Evolutionary conservation across 768 basidiomycete genomes (phyloP).

Genomic region (Mycena sanguinolenta): DNA sequence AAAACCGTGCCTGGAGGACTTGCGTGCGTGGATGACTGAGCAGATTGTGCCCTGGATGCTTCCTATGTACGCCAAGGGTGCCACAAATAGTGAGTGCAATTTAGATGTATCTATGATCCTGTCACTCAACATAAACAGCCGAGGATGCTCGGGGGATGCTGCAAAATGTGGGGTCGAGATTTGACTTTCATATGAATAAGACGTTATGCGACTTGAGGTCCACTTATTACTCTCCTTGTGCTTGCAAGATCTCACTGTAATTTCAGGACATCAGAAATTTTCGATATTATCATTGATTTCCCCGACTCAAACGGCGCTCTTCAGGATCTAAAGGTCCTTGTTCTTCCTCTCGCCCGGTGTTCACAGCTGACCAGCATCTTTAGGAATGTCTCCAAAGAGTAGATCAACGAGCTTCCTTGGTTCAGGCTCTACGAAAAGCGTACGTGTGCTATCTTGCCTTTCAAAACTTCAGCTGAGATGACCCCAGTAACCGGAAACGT

Average conservation of each 20-base stretch:
- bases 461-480: slow-evolving; percentile 21
- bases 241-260: neutral
- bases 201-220: slow-evolving; percentile 90
- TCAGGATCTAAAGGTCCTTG: slow-evolving; percentile 82
- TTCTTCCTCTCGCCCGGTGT: neutral
- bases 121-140: slow-evolving; percentile 53
- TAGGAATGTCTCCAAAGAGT: slow-evolving; percentile 87
- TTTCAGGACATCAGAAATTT: slow-evolving; percentile 82
- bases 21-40: slow-evolving; percentile 83
- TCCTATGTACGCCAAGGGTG: slow-evolving; percentile 79
- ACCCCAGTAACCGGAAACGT: slow-evolving; percentile 81
- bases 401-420: slow-evolving; percentile 82
- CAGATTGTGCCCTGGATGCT: slow-evolving; percentile 90
- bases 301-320: slow-evolving; percentile 90
- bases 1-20: slow-evolving; percentile 67
- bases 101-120: neutral
- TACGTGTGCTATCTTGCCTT: slow-evolving; percentile 52
- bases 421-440: slow-evolving; percentile 85
- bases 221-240: slow-evolving; percentile 32
- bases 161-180: slow-evolving; percentile 81
- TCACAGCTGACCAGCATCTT: neutral
- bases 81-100: slow-evolving; percentile 62
- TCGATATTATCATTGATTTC: slow-evolving; percentile 95
- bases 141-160: slow-evolving; percentile 81
- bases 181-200: slow-evolving; percentile 95